A percentile compares a stretch with the other conserved stretches of the same genome.
Conservation (phyloP, 257 asterid species). For the Galeopsis tetrahit region DNA sequence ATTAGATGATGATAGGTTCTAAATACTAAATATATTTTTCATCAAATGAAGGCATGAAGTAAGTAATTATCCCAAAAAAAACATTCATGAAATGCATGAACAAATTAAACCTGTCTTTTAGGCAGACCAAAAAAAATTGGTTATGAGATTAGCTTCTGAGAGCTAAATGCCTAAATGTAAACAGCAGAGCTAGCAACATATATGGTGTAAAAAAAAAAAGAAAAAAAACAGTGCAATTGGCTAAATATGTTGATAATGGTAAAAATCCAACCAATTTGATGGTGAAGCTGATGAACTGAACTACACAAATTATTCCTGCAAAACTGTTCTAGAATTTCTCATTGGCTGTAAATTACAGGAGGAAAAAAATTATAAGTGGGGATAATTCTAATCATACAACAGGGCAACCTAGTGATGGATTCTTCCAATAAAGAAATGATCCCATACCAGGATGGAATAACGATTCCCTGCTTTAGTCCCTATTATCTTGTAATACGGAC, state of each 20-base stretch:
- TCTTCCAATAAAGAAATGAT: conserved; percentile 38
- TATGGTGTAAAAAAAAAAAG: conserved; percentile 22
- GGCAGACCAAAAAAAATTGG: conserved; percentile 15
- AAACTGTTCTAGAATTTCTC: conserved; percentile 82
- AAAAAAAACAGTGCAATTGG: conserved; percentile 35
- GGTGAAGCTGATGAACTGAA: conserved; percentile 61
- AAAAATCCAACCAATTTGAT: conserved; percentile 59
- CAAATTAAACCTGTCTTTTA: conserved; percentile 19
- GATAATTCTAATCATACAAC: conserved; percentile 87
- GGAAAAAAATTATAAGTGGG: conserved; percentile 50
- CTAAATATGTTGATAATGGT: conserved; percentile 57
- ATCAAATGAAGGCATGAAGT: neutral
- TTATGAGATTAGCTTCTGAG: conserved; percentile 23
- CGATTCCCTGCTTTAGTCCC: conserved; percentile 54
- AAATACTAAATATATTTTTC: neutral
- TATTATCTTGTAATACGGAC: conserved; percentile 49
- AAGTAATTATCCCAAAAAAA: conserved; percentile 19
- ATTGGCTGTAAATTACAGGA: conserved; percentile 75
- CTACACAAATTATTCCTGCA: conserved; percentile 90
- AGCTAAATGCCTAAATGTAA: conserved; percentile 21
- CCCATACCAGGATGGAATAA: conserved; percentile 43
- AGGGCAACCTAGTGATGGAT: conserved; percentile 60
- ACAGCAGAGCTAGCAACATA: conserved; percentile 25
- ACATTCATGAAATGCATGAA: conserved; percentile 24
- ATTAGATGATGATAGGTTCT: conserved; percentile 1